Evolutionary conservation across 1,139 yeast species (phyloP).

Genomic region (Hyphopichia buzzinii): DNA sequence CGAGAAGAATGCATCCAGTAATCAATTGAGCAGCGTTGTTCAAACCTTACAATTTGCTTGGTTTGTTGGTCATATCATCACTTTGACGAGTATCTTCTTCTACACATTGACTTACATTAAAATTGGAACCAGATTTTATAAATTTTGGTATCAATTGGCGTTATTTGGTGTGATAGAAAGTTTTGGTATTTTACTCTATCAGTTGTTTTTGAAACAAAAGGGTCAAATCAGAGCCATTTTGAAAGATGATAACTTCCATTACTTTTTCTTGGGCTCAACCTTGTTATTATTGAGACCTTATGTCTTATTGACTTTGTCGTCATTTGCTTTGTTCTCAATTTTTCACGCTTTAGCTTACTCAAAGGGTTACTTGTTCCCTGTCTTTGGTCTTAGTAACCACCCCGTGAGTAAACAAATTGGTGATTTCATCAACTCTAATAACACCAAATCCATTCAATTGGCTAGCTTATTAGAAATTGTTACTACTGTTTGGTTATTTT

Average conservation of each 20-base stretch:
- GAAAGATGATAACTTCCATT: slow-evolving; percentile 52
- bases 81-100: slow-evolving; percentile 53
- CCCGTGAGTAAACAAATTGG: slow-evolving; percentile 43
- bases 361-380: slow-evolving; percentile 67
- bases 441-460: slow-evolving; percentile 66
- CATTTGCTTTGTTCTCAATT: slow-evolving; percentile 55
- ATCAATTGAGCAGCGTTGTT: background rate
- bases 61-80: slow-evolving; percentile 70
- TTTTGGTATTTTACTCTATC: slow-evolving; percentile 74
- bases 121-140: slow-evolving; percentile 25
- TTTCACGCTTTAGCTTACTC: slow-evolving; percentile 56
- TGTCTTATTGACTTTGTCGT: slow-evolving; percentile 43
- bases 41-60: slow-evolving; percentile 56
- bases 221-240: slow-evolving; percentile 26
- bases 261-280: slow-evolving; percentile 40
- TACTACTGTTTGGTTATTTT: slow-evolving; percentile 47
- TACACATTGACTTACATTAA: slow-evolving; percentile 49
- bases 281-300: slow-evolving; percentile 33
- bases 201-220: slow-evolving; percentile 40
- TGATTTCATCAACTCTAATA: slow-evolving; percentile 58
- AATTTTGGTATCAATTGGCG: slow-evolving; percentile 56
- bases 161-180: slow-evolving; percentile 68
- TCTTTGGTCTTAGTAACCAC: slow-evolving; percentile 47
- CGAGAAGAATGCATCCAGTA: background rate
- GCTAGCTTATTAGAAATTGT: slow-evolving; percentile 72